These are phyloP conservation scores for Hypoxylon rubiginosum DNA, from an alignment of 2,329 filamentous ascomycete species.

Conservation along the genomic window DNA sequence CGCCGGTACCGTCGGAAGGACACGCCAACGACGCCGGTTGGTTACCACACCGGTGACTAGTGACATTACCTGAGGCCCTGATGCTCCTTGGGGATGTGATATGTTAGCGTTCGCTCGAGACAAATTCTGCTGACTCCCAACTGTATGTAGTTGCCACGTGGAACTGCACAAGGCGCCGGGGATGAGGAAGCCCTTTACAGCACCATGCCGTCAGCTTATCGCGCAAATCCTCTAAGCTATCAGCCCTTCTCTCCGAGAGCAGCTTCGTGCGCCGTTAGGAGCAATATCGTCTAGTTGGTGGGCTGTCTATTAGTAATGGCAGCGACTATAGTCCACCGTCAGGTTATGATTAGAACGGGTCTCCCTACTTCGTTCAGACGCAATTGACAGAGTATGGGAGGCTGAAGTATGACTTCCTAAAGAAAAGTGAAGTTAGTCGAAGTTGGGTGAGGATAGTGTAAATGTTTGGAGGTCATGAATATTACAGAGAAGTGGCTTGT, in stretches of 20 bases:
- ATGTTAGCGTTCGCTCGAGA: not conserved
- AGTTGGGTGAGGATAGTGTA: not conserved
- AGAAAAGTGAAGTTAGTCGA: not conserved
- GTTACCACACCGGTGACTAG: not conserved
- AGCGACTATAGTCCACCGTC: too few species aligned
- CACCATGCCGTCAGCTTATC: not conserved
- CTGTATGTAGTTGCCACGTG: too few species aligned
- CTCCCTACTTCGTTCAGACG: not conserved
- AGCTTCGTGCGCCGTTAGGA: not conserved
- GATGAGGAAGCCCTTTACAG: too few species aligned
- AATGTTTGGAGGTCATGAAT: too few species aligned
- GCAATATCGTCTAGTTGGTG: too few species aligned
- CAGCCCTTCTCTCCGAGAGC: not conserved
- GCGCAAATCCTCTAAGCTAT: not conserved
- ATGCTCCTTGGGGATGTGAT: not conserved
- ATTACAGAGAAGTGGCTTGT: too few species aligned
- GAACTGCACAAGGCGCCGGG: not conserved
- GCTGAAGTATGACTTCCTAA: not conserved
- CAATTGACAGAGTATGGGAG: not conserved
- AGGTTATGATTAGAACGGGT: not conserved
- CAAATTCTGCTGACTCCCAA: too few species aligned
- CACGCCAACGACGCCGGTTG: not conserved
- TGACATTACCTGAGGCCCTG: not conserved
- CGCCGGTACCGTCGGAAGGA: slow-evolving; percentile 1
- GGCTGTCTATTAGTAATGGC: not conserved